phyloP scores from a whole-genome alignment of 1,284 basidiomycete genomes.

The Tilletia indica region DNA sequence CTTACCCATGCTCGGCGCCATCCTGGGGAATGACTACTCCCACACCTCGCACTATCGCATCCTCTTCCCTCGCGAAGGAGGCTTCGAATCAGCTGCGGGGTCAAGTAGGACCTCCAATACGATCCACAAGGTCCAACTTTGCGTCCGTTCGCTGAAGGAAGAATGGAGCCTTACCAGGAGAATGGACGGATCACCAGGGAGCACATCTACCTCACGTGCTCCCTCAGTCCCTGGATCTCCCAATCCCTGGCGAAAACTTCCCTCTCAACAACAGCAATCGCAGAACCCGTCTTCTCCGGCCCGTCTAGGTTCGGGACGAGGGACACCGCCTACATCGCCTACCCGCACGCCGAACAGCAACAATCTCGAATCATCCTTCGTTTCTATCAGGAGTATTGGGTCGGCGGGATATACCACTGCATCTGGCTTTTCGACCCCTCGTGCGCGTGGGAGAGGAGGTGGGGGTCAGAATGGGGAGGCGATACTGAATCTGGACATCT shows the following conservation, averaged over 20 bases:
- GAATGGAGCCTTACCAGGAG: slow-evolving; percentile 26
- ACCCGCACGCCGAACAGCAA: not conserved
- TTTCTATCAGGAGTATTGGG: slow-evolving; percentile 5
- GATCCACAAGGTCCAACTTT: slow-evolving; percentile 13
- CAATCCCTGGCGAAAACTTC: not conserved
- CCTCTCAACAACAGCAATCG: not conserved
- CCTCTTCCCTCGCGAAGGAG: slow-evolving; percentile 25
- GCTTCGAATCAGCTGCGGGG: not conserved
- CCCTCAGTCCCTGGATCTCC: slow-evolving; percentile 1
- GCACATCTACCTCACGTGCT: not conserved
- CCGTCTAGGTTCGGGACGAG: slow-evolving; percentile 3
- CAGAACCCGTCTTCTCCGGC: not conserved
- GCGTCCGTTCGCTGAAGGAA: slow-evolving; percentile 33
- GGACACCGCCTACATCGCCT: not conserved
- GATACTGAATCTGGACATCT: not conserved
- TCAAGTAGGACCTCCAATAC: slow-evolving; percentile 18
- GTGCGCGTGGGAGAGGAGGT: not conserved
- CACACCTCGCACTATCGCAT: slow-evolving; percentile 32
- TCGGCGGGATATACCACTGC: not conserved
- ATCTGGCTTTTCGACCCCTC: slow-evolving; percentile 1
- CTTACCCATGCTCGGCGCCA: slow-evolving; percentile 40
- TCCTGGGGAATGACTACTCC: slow-evolving; percentile 48
- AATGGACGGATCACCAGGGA: slow-evolving; percentile 19
- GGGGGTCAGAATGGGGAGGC: not conserved
- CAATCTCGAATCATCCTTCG: not conserved